Conservation (phyloP, 164 flowering plant genomes). For the Protea cynaroides region DNA sequence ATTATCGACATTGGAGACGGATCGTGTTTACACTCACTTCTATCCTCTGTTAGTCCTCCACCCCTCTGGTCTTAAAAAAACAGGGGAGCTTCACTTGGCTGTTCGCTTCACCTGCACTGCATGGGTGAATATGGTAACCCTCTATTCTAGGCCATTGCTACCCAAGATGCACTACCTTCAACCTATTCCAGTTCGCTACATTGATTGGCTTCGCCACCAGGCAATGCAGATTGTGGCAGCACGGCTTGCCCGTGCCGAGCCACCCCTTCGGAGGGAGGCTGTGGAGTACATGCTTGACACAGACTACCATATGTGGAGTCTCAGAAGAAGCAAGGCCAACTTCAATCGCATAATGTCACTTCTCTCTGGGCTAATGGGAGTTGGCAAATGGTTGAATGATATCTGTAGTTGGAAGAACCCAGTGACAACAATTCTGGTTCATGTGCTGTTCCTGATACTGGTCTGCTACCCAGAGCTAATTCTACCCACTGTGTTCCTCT, state of each 20-base stretch:
- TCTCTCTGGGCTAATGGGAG: conserved; percentile 37
- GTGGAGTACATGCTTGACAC: conserved; percentile 83
- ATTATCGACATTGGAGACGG: conserved; percentile 65
- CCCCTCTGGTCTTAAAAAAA: conserved; percentile 54
- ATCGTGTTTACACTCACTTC: conserved; percentile 58
- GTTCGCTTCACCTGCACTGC: conserved; percentile 72
- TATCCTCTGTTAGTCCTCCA: conserved; percentile 56
- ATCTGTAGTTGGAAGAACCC: conserved; percentile 73
- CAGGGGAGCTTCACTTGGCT: conserved; percentile 75
- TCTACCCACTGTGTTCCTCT: conserved; percentile 70
- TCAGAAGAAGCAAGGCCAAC: conserved; percentile 75
- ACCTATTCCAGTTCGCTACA: conserved; percentile 51
- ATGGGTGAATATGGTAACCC: conserved; percentile 70
- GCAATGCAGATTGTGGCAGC: conserved; percentile 71
- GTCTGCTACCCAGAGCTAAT: conserved; percentile 81
- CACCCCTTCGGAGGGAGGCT: conserved; percentile 61
- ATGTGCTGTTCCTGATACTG: conserved; percentile 58
- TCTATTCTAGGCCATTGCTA: conserved; percentile 64
- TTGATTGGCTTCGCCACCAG: conserved; percentile 58
- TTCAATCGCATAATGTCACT: conserved; percentile 56
- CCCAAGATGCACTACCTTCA: conserved; percentile 81
- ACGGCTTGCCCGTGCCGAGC: conserved; percentile 65
- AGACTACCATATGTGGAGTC: conserved; percentile 67
- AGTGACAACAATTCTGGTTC: conserved; percentile 61
- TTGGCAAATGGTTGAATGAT: conserved; percentile 44